phyloP scores from a whole-genome alignment of 2,329 filamentous ascomycete species.

The Xylariaceae sp. region DNA sequence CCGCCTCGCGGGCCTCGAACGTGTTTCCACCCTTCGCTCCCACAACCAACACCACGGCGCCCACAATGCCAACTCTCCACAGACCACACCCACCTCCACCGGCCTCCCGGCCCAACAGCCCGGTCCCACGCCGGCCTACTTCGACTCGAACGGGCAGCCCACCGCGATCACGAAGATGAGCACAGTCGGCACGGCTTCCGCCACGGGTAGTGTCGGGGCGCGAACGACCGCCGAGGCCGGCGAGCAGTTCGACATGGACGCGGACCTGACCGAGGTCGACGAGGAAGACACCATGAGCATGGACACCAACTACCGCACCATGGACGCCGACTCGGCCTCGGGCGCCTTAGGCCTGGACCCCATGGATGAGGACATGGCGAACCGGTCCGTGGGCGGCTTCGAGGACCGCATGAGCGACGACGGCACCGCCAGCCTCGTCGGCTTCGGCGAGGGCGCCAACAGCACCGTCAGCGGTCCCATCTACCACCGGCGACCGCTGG shows the following conservation, averaged over 20 bases:
- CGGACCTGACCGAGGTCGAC: slow-evolving; percentile 58
- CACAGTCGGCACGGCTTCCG: slow-evolving; percentile 88
- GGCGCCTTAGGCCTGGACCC: slow-evolving; percentile 37
- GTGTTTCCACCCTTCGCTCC: slow-evolving; percentile 75
- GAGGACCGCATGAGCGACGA: slow-evolving; percentile 85
- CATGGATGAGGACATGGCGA: slow-evolving; percentile 48
- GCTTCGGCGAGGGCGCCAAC: slow-evolving; percentile 89
- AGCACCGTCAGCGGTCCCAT: slow-evolving; percentile 82
- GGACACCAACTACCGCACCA: slow-evolving; percentile 59
- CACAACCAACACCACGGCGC: slow-evolving; percentile 36
- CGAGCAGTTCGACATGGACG: slow-evolving; percentile 54
- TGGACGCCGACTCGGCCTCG: slow-evolving; percentile 55
- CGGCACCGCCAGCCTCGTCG: slow-evolving; percentile 80
- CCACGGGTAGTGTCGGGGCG: slow-evolving; percentile 76
- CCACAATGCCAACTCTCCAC: slow-evolving; percentile 46
- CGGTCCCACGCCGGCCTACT: slow-evolving; percentile 68
- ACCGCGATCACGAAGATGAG: slow-evolving; percentile 75
- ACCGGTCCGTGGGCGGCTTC: slow-evolving; percentile 52
- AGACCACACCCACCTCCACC: slow-evolving; percentile 55
- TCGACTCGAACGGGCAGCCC: slow-evolving; percentile 74
- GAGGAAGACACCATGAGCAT: slow-evolving; percentile 74
- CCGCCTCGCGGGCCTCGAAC: slow-evolving; percentile 87
- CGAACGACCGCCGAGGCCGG: slow-evolving; percentile 55
- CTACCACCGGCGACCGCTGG: slow-evolving; percentile 57
- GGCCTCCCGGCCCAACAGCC: slow-evolving; percentile 46